Base-by-base conservation (phyloP, 306 rosid species). In the Purshia tridentata region DNA sequence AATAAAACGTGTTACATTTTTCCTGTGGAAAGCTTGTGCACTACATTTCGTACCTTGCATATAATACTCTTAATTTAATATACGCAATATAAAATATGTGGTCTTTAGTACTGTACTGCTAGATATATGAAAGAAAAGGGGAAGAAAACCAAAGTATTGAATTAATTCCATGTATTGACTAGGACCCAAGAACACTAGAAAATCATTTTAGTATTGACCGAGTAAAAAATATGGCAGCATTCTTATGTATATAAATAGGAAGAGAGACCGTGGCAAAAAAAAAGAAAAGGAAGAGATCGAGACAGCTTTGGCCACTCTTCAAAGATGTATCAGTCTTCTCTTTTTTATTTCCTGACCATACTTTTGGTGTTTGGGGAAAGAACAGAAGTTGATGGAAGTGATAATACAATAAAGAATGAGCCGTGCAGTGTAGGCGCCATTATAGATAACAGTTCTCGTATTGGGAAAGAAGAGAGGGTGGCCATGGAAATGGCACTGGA, bases 401-500 rank as follows among this genome's bases (percentile, higher is more conserved):
- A 53, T 44, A 10, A 40, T 50, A 14, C 51, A 50, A 14, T 9
- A 10, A 60, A 59, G 42, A 56, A 58, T 39, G 79, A 45, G 20
- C 15, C 19, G 52, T 82, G 80, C 29, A 55, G 46, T 23, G 57
- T 80, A 50, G 92, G 85, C 8, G 85, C 77, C 15, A 82, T 85
- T 14, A 10, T 77, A 45, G 85, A 88, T 12, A 12, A 47, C 18
- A 72, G 71, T 65, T 68, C 77, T 11, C 84, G 88, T 7, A 64
- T 41, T 52, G 86, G 92, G 9, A 81, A 83, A 56, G 89, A 88
- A 76, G 77, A 81, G 71, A 70, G 29, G 46, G 76, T 88, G 65
- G 90, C 90, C 11, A 83, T 85, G 68, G 62, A 75, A n/a, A 72
- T 85, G 79, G 90, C 88, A 18, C 2, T 79, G 22, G 68, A 85